phyloP scores from a whole-genome alignment of 2,329 filamentous ascomycete genomes.

The Colletotrichum viniferum region DNA sequence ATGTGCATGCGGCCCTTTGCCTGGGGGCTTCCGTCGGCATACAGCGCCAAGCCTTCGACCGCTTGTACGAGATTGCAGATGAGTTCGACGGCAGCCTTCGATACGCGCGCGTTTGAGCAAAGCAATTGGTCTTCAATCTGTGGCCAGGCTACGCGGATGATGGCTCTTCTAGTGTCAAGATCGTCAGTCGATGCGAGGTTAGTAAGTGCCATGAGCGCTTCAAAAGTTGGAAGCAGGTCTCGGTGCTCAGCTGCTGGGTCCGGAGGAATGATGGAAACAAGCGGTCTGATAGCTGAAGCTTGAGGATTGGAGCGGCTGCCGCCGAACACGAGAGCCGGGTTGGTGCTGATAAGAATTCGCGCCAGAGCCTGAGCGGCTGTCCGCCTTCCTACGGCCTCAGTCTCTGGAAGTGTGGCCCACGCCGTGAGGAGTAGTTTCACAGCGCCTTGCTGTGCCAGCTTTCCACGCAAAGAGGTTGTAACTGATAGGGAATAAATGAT shows the following conservation, averaged over 20 bases:
- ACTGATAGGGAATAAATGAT: constrained; percentile 81
- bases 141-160: constrained; percentile 76
- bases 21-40: constrained; percentile 69
- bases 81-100: constrained; percentile 84
- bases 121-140: constrained; percentile 85
- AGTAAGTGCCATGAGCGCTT: constrained; percentile 88
- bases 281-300: constrained; percentile 80
- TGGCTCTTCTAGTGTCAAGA: constrained; percentile 65
- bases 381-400: constrained; percentile 51
- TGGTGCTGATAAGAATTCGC: constrained; percentile 84
- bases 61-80: constrained; percentile 87
- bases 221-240: constrained; percentile 88
- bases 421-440: constrained; percentile 81
- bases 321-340: constrained; percentile 83
- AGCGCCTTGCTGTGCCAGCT: constrained; percentile 91
- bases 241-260: constrained; percentile 67
- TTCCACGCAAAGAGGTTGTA: constrained; percentile 74
- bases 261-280: constrained; percentile 74
- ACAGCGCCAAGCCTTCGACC: constrained; percentile 69
- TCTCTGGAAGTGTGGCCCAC: constrained; percentile 64
- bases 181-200: constrained; percentile 87
- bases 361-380: constrained; percentile 81
- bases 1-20: constrained; percentile 80
- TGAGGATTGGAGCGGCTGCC: constrained; percentile 75
- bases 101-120: constrained; percentile 74